phyloP scores from a whole-genome alignment of 257 asterid genomes.

The Solanum ahanhuiri region DNA sequence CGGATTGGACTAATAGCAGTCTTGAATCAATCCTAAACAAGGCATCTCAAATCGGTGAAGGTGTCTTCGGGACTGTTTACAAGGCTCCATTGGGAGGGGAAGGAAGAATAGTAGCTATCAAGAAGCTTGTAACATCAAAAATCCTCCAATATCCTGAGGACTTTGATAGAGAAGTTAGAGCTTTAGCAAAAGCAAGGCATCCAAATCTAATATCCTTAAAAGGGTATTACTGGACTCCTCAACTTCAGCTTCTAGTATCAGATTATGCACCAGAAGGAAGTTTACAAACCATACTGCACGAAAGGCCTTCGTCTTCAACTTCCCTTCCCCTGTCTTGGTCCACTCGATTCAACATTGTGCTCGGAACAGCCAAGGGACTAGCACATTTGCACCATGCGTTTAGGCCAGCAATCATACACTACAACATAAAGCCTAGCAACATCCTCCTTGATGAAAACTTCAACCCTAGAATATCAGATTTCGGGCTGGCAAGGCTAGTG shows the following conservation, averaged over 20 bases:
- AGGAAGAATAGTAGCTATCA: conserved; percentile 48
- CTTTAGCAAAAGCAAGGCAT: conserved; percentile 70
- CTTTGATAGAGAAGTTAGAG: conserved; percentile 67
- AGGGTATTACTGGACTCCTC: conserved; percentile 95
- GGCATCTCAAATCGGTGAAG: conserved; percentile 71
- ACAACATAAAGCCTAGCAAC: conserved; percentile 77
- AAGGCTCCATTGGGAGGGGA: conserved; percentile 46
- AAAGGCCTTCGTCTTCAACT: conserved; percentile 13
- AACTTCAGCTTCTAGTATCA: conserved; percentile 62
- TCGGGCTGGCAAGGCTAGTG: conserved; percentile 59
- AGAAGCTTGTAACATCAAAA: conserved; percentile 52
- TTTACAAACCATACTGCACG: conserved; percentile 54
- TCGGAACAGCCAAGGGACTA: conserved; percentile 85
- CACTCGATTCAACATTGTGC: conserved; percentile 46
- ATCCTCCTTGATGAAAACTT: conserved; percentile 59
- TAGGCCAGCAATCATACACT: conserved; percentile 75
- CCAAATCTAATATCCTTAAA: conserved; percentile 49
- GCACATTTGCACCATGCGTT: conserved; percentile 76
- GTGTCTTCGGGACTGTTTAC: conserved; percentile 77
- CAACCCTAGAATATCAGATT: conserved; percentile 68
- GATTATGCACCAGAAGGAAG: conserved; percentile 61
- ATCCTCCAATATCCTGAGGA: conserved; percentile 66
- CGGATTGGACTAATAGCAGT: conserved; percentile 25
- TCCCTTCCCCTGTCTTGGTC: conserved; percentile 51
- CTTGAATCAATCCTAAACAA: conserved; percentile 50